Evolutionary conservation across 768 basidiomycete species (phyloP).

Genomic region (Cytidiella melzeri): DNA sequence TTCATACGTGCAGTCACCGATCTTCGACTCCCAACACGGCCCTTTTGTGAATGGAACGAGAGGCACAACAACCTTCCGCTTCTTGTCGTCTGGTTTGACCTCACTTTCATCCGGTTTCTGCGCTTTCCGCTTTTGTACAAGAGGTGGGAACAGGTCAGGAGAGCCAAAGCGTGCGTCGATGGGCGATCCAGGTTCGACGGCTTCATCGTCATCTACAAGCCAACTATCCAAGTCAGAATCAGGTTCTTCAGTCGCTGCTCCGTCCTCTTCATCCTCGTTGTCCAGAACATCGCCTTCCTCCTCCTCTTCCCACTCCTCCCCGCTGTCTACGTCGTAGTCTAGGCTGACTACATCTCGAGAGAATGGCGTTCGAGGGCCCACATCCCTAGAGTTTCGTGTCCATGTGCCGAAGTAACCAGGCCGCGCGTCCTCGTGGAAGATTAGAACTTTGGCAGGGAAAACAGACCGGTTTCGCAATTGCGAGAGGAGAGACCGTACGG

Average conservation of each 20-base stretch:
- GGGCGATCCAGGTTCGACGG: slow-evolving; percentile 34
- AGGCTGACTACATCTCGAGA: slow-evolving; percentile 67
- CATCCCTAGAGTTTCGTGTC: slow-evolving; percentile 71
- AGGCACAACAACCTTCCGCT: slow-evolving; percentile 72
- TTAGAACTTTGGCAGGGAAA: slow-evolving; percentile 75
- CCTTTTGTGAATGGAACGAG: slow-evolving; percentile 80
- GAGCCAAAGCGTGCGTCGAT: slow-evolving; percentile 35
- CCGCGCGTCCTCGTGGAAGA: slow-evolving; percentile 78
- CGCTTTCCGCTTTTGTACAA: slow-evolving; percentile 58
- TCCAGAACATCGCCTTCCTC: slow-evolving; percentile 66
- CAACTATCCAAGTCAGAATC: slow-evolving; percentile 78
- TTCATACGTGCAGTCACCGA: slow-evolving; percentile 64
- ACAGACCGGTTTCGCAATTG: slow-evolving; percentile 54
- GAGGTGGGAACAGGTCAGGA: slow-evolving; percentile 28
- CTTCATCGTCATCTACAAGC: slow-evolving; percentile 72
- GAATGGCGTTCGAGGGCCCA: slow-evolving; percentile 83
- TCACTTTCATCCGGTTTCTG: slow-evolving; percentile 39
- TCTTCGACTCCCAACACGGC: slow-evolving; percentile 67
- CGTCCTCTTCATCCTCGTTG: slow-evolving; percentile 59
- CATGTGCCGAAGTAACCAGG: slow-evolving; percentile 96
- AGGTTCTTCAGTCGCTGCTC: slow-evolving; percentile 52
- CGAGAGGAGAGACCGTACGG: slow-evolving; percentile 58
- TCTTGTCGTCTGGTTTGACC: slow-evolving; percentile 33
- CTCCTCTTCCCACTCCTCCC: slow-evolving; percentile 92
- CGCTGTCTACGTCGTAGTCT: slow-evolving; percentile 92